These are phyloP conservation scores for Ophiostoma sp. DNA, from an alignment of 2,329 filamentous ascomycete genomes.

Conservation along the genomic window DNA sequence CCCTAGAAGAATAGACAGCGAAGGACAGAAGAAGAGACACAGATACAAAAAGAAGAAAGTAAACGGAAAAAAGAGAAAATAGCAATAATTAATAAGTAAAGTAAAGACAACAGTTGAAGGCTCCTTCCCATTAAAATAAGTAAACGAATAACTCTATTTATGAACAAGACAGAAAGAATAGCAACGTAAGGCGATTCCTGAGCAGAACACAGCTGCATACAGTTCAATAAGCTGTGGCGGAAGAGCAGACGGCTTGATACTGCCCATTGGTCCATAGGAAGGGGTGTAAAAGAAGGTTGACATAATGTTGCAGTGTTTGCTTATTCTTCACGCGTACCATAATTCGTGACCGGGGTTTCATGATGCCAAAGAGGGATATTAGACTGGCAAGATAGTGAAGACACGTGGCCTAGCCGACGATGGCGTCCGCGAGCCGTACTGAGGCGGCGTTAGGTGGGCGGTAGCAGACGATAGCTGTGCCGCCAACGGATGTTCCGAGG, in stretches of 20 bases:
- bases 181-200: neutral
- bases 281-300: too few species aligned
- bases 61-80: neutral
- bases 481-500: neutral
- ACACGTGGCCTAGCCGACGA: neutral
- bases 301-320: neutral
- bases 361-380: neutral
- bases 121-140: constrained; percentile 1
- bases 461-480: neutral
- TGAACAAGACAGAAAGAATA: neutral
- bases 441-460: neutral
- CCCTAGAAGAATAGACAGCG: neutral
- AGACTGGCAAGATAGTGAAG: neutral
- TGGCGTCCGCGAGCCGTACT: neutral
- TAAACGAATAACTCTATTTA: neutral
- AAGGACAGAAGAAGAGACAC: neutral
- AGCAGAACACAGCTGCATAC: neutral
- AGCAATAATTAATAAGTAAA: neutral
- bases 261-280: too few species aligned
- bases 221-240: neutral
- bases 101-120: neutral
- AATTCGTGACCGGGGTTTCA: neutral
- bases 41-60: neutral
- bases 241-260: neutral
- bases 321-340: neutral